These are phyloP conservation scores for Coffea eugenioides DNA, from an alignment of 257 asterid genomes.

Conservation along the genomic window DNA sequence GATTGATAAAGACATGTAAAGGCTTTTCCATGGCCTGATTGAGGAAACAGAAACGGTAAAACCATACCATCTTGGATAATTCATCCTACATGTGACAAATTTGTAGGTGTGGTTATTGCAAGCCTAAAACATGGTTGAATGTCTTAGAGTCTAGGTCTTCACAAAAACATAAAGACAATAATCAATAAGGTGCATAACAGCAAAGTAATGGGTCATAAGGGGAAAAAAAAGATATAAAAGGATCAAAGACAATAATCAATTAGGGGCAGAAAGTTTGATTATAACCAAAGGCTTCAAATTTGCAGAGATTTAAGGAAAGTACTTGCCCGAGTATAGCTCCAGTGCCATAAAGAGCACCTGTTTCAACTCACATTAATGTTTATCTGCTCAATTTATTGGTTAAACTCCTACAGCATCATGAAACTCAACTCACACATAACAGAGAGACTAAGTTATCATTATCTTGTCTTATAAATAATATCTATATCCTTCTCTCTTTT, in stretches of 20 bases:
- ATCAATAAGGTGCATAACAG: not conserved
- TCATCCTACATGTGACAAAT: not conserved
- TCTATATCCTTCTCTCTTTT: not conserved
- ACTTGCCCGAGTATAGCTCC: not conserved
- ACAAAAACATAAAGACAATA: not conserved
- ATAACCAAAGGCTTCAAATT: not conserved
- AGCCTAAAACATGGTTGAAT: not conserved
- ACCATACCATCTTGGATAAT: too few species aligned
- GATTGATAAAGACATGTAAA: not conserved
- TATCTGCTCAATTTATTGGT: not conserved
- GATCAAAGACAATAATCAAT: not conserved
- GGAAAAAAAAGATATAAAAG: not conserved
- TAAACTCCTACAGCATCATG: not conserved
- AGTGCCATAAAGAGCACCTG: not conserved
- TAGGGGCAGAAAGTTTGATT: not conserved
- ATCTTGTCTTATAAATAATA: not conserved
- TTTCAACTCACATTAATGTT: not conserved
- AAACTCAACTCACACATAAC: not conserved
- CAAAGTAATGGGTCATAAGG: not conserved
- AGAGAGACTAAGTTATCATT: not conserved
- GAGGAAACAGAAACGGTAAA: not conserved
- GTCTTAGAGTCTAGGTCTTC: not conserved
- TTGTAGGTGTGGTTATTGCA: not conserved
- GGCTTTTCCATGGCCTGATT: not conserved
- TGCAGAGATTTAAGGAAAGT: not conserved